Evolutionary conservation across 495 filamentous ascomycete genomes (phyloP).

Genomic region (Tuber aestivum): DNA sequence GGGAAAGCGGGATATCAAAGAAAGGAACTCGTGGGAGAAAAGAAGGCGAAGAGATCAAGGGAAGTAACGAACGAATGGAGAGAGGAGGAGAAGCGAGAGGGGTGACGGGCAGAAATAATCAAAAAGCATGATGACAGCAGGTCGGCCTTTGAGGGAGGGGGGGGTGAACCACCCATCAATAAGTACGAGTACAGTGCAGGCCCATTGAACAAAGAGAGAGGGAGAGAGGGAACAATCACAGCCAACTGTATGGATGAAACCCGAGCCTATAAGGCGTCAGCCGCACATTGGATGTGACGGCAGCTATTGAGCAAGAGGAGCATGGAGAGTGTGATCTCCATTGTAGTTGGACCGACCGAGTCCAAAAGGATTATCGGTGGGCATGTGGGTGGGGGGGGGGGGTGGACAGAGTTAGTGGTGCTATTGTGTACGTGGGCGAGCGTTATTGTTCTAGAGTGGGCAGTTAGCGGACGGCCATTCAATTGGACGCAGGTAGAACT

Average conservation of each 20-base stretch:
- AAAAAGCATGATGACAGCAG: constrained; percentile 27
- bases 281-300: background rate
- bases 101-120: constrained; percentile 12
- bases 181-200: background rate
- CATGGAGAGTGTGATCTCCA: background rate
- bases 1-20: constrained; percentile 1
- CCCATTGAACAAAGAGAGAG: constrained; percentile 35
- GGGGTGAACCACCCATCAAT: constrained; percentile 7
- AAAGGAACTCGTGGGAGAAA: background rate
- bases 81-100: constrained; percentile 10
- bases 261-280: constrained; percentile 3
- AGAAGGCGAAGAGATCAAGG: background rate
- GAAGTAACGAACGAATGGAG: constrained; percentile 6
- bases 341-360: background rate
- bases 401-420: background rate
- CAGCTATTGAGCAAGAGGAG: background rate
- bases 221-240: constrained; percentile 18
- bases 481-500: background rate
- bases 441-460: constrained; percentile 1
- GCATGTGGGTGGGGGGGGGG: background rate
- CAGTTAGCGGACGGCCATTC: background rate
- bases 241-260: constrained; percentile 5
- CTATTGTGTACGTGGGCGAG: constrained; percentile 5
- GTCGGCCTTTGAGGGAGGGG: constrained; percentile 4
- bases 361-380: background rate